Evolutionary conservation across 805 yeast genomes (phyloP).

Genomic region (Zygosaccharomyces kombuchaensis): DNA sequence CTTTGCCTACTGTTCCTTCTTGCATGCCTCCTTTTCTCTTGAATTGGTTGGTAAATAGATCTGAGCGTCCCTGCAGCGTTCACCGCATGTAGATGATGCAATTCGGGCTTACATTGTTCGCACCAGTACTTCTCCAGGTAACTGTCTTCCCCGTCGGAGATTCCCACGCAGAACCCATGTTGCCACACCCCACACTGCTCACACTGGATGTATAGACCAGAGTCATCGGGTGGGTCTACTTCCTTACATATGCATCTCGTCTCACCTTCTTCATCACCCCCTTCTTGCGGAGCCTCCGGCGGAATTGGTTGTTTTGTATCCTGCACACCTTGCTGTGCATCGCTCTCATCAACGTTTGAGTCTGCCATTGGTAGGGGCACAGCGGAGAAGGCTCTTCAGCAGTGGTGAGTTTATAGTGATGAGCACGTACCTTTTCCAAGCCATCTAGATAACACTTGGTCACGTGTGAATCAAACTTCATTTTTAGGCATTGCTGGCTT

Average conservation of each 20-base stretch:
- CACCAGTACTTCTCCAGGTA: slow-evolving; percentile 96
- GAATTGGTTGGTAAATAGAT: slow-evolving; percentile 40
- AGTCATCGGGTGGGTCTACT: slow-evolving; percentile 42
- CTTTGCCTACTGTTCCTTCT: slow-evolving; percentile 20
- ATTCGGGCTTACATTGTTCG: slow-evolving; percentile 82
- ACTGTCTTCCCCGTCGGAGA: slow-evolving; percentile 56
- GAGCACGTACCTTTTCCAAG: neutral
- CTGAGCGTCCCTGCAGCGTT: slow-evolving; percentile 25
- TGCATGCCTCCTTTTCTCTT: slow-evolving; percentile 33
- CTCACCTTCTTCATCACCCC: slow-evolving; percentile 42
- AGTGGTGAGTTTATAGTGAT: neutral
- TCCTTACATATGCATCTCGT: slow-evolving; percentile 45
- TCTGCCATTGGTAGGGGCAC: neutral
- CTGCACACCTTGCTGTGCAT: neutral
- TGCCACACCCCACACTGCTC: slow-evolving; percentile 96
- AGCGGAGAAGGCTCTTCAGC: neutral
- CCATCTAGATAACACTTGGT: neutral
- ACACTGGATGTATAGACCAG: slow-evolving; percentile 75
- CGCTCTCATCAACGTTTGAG: neutral
- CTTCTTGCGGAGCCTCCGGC: slow-evolving; percentile 16
- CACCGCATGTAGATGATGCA: slow-evolving; percentile 45
- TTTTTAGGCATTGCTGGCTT: too few relatives aligned
- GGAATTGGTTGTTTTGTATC: neutral
- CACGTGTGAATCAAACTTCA: too few relatives aligned
- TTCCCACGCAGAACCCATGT: slow-evolving; percentile 93